Conservation (phyloP, 345 rosid genomes). For the Lepidium didymum region DNA sequence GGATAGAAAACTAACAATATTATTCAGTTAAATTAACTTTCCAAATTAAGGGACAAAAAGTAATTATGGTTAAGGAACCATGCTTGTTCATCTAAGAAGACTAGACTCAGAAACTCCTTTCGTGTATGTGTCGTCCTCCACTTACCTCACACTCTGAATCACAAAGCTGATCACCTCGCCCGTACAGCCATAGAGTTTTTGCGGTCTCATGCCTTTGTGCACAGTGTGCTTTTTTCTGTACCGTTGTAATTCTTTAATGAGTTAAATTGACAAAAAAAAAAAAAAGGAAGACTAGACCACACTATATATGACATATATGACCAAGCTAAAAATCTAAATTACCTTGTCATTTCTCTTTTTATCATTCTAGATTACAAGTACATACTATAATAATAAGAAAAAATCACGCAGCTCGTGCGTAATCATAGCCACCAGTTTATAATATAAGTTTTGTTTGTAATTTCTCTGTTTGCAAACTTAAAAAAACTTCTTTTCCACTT, state of each 20-base stretch:
- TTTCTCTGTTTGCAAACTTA: too few relatives aligned
- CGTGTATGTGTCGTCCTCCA: too few relatives aligned
- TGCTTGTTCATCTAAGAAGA: neutral
- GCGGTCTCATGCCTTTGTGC: too few relatives aligned
- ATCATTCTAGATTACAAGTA: neutral
- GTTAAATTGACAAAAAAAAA: too few relatives aligned
- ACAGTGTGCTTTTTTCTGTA: too few relatives aligned
- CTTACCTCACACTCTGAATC: too few relatives aligned
- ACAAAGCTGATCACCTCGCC: too few relatives aligned
- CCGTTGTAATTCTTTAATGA: too few relatives aligned
- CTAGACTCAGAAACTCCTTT: too few relatives aligned
- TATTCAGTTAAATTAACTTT: neutral
- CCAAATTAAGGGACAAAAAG: neutral
- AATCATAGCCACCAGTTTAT: conserved; percentile 21
- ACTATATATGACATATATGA: conserved; percentile 3
- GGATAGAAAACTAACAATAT: neutral
- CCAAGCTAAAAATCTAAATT: neutral
- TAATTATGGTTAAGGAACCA: neutral
- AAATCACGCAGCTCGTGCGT: conserved; percentile 26
- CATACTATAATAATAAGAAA: neutral
- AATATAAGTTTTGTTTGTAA: too few relatives aligned
- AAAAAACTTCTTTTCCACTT: too few relatives aligned
- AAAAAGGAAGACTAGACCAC: conserved; percentile 7
- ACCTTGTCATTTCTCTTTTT: neutral
- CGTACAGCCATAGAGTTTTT: too few relatives aligned